Evolutionary conservation across 768 basidiomycete genomes (phyloP).

Genomic region (Cubamyces sp.): DNA sequence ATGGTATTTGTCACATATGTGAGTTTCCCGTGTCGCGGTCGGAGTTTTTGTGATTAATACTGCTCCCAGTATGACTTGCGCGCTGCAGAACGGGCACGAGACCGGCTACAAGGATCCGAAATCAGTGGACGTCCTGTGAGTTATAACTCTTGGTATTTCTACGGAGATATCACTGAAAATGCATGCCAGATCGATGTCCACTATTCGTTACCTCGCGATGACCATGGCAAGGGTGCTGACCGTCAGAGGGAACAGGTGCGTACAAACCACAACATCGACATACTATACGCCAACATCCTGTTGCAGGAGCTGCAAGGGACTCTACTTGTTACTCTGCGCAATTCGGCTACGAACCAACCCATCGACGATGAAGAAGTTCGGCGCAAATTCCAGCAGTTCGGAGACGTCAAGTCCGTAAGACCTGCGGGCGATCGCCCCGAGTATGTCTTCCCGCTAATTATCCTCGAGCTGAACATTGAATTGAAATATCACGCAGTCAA

Average conservation of each 20-base stretch:
- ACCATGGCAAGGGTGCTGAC: constrained; percentile 57
- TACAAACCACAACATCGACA: neutral
- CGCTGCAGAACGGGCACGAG: constrained; percentile 90
- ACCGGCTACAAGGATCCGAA: constrained; percentile 86
- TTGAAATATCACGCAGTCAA: constrained; percentile 54
- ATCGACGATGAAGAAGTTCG: constrained; percentile 88
- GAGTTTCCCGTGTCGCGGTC: constrained; percentile 44
- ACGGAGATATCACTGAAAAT: constrained; percentile 11
- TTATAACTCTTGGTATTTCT: constrained; percentile 15
- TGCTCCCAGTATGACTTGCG: constrained; percentile 80
- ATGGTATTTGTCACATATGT: constrained; percentile 99
- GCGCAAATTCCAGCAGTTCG: constrained; percentile 85
- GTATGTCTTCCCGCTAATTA: constrained; percentile 39
- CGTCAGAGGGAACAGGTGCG: constrained; percentile 86
- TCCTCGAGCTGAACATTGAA: constrained; percentile 4
- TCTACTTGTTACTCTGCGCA: constrained; percentile 75
- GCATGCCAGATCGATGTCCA: constrained; percentile 90
- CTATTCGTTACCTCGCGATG: constrained; percentile 92
- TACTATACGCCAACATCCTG: neutral
- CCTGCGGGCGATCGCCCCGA: constrained; percentile 66
- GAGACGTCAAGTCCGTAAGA: constrained; percentile 84
- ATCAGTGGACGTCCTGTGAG: constrained; percentile 89
- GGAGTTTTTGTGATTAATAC: neutral
- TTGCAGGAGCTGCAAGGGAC: constrained; percentile 79
- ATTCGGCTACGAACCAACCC: constrained; percentile 64